Evolutionary conservation across 1,139 yeast species (phyloP), one percentile per base, ranked within the genome.

Genomic region (Candida anutae): DNA sequence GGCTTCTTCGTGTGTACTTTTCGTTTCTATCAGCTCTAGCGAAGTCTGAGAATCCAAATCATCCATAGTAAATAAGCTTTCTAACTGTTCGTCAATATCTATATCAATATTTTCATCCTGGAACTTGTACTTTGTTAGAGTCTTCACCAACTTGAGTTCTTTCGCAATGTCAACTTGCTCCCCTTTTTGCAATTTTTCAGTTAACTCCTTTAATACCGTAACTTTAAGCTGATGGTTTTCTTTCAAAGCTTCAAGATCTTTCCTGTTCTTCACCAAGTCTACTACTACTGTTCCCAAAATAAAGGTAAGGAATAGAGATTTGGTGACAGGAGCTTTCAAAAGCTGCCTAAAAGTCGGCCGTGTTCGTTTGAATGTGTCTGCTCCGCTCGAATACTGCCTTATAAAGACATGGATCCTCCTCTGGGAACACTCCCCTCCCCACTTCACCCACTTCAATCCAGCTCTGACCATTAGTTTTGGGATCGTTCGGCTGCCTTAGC

Each of bases 201-300:
- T 45, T 1, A 62, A 40, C 13, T 58, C 68, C 13, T 49, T 42
- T 14, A 64, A 43, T 5, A 64, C 48, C 4, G 34, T 37, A 31
- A 59, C 55, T 39, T 58, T 62, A 16, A 58, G 38, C 6, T 38
- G 33, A 35, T 65, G 60, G 6, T 56, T 50, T 12, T 45, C 44
- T 11, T 39, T 43, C 19, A 64, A 43, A 6, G 43, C 35, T 20
- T 62, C 66, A 15, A 56, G 39, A 22, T 55, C 62, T 28, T 53
- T 55, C 16, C 66, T 43, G 27, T 47, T 50, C 23, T 53, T 52
- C 41, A 62, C 58, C 29, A 56, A 45, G 28, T 64, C 69, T 4
- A 63, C 56, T 11, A 62, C 62, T 2, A 53, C 56, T 5, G 68
- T 49, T 4, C 69, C 67, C 38, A 64, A 60, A 10, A 63, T 38